Base-by-base conservation (phyloP, 2,329 filamentous ascomycete genomes). In the Exserohilum turcica region DNA sequence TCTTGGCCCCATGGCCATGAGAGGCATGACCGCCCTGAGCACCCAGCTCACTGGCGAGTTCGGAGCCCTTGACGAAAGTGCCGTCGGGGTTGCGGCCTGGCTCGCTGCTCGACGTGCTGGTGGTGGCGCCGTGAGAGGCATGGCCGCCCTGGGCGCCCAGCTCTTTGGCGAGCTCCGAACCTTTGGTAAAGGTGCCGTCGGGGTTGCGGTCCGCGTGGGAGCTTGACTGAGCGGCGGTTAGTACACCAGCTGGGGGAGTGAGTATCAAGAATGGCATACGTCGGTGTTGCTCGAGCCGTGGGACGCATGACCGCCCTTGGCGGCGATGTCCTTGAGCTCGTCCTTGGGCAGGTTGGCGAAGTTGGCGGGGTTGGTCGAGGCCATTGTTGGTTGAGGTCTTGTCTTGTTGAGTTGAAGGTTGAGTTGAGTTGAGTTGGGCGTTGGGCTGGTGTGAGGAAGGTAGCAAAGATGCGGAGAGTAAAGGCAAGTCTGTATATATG, bases 291-390 rank as follows among this genome's bases (percentile, higher is more conserved):
- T 31, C 42, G 36, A 44, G 38, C 70, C 70, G 50, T 76, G 71
- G 46, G 67, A 73, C 13, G 77, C 74, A 44, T 78, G 75, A 4
- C 78, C 79, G n/a, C 79, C 79, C 67, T 80, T 82, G 46, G 74
- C 72, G 12, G 78, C 79, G 49, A 81, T 80, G 50, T 76, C 77
- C 27, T 70, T 67, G 48, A 82, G 78, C 58, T 82, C 76, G 36
- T 80, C 78, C 46, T 76, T 79, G 53, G 79, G 74, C 33, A 78
- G 77, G 71, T 82, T 82, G 72, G 79, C 79, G 57, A 82, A 82
- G 73, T 82, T 82, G 52, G 72, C 75, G 29, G 79, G 78, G 71
- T 82, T 82, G 60, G 74, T 71, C 54, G 69, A 71, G 32, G 74
- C 67, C 73, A 76, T 76, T 16, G 16, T 43, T 55, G 16, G 16